phyloP scores from a whole-genome alignment of 1,284 basidiomycete genomes.

The Ganoderma sinense region DNA sequence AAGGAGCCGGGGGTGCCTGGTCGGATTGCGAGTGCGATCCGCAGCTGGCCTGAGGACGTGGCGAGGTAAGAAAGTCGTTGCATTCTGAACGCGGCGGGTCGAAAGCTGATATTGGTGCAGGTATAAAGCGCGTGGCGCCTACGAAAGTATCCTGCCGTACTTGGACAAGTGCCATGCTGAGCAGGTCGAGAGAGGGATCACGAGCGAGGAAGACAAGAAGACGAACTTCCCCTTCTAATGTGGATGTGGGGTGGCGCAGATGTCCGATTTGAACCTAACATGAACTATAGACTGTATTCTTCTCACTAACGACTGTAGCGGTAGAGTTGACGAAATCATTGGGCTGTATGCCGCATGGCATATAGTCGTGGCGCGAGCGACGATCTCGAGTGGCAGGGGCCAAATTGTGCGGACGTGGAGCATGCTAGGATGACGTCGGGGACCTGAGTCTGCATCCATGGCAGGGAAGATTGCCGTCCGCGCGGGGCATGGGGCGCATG shows the following conservation, averaged over 20 bases:
- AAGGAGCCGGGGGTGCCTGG: conserved; percentile 71
- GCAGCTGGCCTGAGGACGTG: conserved; percentile 76
- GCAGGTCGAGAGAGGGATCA: conserved; percentile 39
- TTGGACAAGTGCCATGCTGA: conserved; percentile 54
- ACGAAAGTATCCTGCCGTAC: conserved; percentile 54
- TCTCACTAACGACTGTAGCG: neutral
- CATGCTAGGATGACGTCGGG: neutral
- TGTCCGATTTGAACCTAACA: neutral
- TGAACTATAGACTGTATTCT: neutral
- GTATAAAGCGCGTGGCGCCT: conserved; percentile 67
- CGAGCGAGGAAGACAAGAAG: conserved; percentile 23
- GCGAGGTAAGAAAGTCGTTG: conserved; percentile 41
- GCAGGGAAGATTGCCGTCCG: neutral
- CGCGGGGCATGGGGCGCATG: neutral
- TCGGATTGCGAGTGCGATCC: conserved; percentile 70
- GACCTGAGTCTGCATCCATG: neutral
- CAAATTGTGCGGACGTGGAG: neutral
- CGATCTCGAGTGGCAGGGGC: conserved; percentile 1
- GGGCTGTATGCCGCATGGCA: neutral
- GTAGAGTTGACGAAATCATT: neutral
- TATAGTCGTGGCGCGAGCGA: neutral
- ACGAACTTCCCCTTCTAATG: conserved; percentile 31
- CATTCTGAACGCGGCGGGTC: neutral
- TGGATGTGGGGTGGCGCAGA: neutral
- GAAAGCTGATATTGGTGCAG: conserved; percentile 30